Base-by-base conservation (phyloP, 306 rosid species). In the Datisca glomerata region DNA sequence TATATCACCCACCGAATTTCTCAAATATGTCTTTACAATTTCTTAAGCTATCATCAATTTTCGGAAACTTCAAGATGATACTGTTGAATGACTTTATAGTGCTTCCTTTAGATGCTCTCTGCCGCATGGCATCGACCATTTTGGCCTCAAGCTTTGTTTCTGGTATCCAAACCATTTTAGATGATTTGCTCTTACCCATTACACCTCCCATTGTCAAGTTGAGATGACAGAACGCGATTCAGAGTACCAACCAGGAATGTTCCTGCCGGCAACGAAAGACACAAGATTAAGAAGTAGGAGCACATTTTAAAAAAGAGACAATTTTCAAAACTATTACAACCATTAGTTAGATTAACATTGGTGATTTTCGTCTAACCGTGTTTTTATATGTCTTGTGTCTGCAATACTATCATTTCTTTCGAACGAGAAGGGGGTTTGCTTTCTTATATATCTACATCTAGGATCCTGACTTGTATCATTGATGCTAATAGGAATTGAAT, bases 1-100 rank as follows among this genome's bases (percentile, higher is more conserved):
- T n/a, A n/a, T n/a, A n/a, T n/a, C n/a, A 60, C 85, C 57, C 51
- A 87, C 97, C 98, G 50, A 89, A 89, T 59, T 72, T 73, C 72
- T 80, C 58, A 38, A 80, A 89, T 56, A 62, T 79, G 40, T 67
- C 66, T 69, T 67, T 72, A 84, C 98, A 89, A 39, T 72, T 89
- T 59, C 91, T 65, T 19, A 89, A 71, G 70, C 75, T 89, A 58
- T 70, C 91, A 19, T 84, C 98, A 19, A 89, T 80, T 76, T 89
- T 89, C 20, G 86, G 95, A 48, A 89, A 89, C 45, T 89, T 84
- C 73, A 89, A 69, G 71, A 89, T 80, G 50, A 89, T 52, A 59
- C 65, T 59, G 67, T 89, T 69, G 68, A 89, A 84, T 11, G 98
- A 84, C 61, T 66, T 89, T 62, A 75, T 60, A 10, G 73, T 49